Percentiles rank a stretch among this genome's conserved stretches.
Conservation (phyloP, 1,284 basidiomycete genomes). For the Marasmius oreades region DNA sequence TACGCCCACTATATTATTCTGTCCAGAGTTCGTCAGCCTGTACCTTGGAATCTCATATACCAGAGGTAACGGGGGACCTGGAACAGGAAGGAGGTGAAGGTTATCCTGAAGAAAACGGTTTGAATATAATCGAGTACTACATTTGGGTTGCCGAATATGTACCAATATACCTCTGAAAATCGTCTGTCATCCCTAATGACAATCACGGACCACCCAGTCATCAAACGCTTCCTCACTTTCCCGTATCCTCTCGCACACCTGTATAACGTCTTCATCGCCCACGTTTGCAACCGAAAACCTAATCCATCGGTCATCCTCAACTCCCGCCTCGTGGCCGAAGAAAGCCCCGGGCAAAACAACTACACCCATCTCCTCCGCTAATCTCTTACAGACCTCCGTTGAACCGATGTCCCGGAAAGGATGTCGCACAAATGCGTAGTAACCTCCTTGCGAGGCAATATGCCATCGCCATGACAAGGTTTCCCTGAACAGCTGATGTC, state of each 20-base stretch:
- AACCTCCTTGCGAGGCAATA: constrained; percentile 68
- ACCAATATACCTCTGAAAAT: too few species aligned
- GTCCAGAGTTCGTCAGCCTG: too few species aligned
- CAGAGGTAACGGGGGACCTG: too few species aligned
- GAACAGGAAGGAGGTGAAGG: too few species aligned
- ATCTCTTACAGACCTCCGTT: constrained; percentile 52
- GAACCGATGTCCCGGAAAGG: constrained; percentile 54
- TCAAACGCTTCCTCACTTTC: constrained; percentile 35
- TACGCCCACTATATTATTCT: too few species aligned
- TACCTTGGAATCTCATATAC: too few species aligned
- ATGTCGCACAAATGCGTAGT: constrained; percentile 75
- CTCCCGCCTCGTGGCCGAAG: constrained; percentile 43
- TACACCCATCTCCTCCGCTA: constrained; percentile 65
- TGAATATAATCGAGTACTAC: too few species aligned
- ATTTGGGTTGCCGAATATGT: too few species aligned
- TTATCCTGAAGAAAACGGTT: too few species aligned
- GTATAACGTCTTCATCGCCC: constrained; percentile 53
- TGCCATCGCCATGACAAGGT: constrained; percentile 49
- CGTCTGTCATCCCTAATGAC: neutral
- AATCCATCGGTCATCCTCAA: constrained; percentile 56
- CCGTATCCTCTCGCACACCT: constrained; percentile 56
- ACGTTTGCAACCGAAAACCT: constrained; percentile 85
- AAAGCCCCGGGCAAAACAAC: constrained; percentile 68
- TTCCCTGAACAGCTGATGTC: constrained; percentile 59
- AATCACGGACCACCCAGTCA: constrained; percentile 19